A percentile compares a stretch with the other conserved stretches of the same genome.
phyloP scores from a whole-genome alignment of 1,284 basidiomycete genomes.

The Hemileia vastatrix region DNA sequence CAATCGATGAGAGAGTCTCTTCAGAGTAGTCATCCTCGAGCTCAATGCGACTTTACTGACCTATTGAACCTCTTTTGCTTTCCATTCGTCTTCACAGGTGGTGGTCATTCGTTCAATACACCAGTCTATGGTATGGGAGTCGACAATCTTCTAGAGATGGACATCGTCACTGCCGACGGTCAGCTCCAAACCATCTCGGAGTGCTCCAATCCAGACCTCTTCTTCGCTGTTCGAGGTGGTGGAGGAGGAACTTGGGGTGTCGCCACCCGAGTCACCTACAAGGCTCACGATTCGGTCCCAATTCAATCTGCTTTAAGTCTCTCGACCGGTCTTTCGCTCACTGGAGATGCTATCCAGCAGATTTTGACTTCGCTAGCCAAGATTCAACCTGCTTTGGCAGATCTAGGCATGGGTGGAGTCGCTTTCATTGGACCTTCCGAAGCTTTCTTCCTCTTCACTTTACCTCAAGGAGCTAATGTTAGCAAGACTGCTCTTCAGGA shows the following conservation, averaged over 20 bases:
- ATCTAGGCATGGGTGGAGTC: neutral
- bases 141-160: no score
- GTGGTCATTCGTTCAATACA: neutral
- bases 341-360: neutral
- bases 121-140: neutral
- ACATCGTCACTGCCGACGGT: no score
- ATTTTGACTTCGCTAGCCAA: neutral
- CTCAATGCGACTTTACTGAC: neutral
- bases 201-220: no score
- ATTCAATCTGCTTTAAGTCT: neutral
- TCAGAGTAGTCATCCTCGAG: neutral
- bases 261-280: neutral
- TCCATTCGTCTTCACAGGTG: neutral
- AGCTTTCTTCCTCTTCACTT: neutral
- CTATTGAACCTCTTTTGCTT: neutral
- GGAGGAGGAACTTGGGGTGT: neutral
- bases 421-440: neutral
- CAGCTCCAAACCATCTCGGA: neutral
- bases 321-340: neutral
- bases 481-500: neutral
- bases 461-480: neutral
- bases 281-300: neutral
- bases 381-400: neutral
- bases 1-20: no score
- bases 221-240: neutral